Base-by-base conservation (phyloP, 2,329 filamentous ascomycete genomes). In the Bisporella sp. region DNA sequence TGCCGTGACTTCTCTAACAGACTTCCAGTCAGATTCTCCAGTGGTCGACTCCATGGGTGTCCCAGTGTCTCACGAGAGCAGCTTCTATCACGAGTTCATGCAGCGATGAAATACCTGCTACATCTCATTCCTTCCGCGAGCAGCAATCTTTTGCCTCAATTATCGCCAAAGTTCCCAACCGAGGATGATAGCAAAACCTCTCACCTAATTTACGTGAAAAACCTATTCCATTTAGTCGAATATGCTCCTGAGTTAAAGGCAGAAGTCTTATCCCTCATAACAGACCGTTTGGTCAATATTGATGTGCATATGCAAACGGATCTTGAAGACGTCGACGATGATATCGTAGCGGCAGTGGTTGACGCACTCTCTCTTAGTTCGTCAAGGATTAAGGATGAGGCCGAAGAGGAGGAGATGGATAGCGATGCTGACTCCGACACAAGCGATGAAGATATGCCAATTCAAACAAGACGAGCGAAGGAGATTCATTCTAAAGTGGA, bases 231-330 rank as follows among this genome's bases (percentile, higher is more conserved):
- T 52, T 73, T 97, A 33, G 83, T 86, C 48, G 76, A 82, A 45
- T 96, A 96, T 64, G 81, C 86, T 1, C 84, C 89, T 0, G 84
- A 87, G 52, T 71, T 96, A 35, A 84, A 85, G 54, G 81, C 85
- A 6, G 87, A 95, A 54, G 82, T 97, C 29, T 77, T 96, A 56
- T 84, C 89, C 50, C 72, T 95, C 9, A 85, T 97, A 45, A 85
- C 90, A 41, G 87, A 92, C 59, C 84, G 88, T 55, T 76, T 97
- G 6, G 89, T 97, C 62, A 93, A 93, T 69, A 88, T 97, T 52
- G 93, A 99, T 65, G 89, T 95, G 1, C 88, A 96, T 65, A 93
- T 97, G 68, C 92, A 96, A 68, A 80, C 91, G 46, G 91, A 97
- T 62, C 73, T 97, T 62, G 90, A 97, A 55, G 91, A 97, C 60